These are phyloP conservation scores for Leccinum subgranulosum DNA, from an alignment of 768 basidiomycete species.

Conservation along the genomic window DNA sequence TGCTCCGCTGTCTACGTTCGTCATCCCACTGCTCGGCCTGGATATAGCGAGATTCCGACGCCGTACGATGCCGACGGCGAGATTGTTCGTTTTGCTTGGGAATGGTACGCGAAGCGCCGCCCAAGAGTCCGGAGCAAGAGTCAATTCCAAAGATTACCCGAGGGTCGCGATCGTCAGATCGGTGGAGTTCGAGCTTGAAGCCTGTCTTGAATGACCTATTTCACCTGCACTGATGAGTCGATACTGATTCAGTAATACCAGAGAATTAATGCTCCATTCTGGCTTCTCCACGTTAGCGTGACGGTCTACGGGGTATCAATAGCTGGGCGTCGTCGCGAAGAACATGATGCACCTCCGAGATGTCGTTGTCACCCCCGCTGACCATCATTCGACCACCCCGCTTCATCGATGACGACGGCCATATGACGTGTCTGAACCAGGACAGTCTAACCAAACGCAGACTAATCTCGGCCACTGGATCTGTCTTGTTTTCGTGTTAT, in stretches of 20 bases:
- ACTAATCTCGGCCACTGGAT: not conserved
- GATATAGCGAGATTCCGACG: conserved; percentile 92
- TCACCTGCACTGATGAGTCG: not conserved
- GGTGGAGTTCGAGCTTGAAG: conserved; percentile 15
- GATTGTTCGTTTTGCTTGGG: conserved; percentile 90
- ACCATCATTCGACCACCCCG: not conserved
- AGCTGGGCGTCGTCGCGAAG: not conserved
- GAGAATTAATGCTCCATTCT: not conserved
- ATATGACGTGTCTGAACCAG: too few relatives aligned
- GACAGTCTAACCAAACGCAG: not conserved
- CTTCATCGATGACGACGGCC: not conserved
- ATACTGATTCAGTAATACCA: not conserved
- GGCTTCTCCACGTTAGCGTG: not conserved
- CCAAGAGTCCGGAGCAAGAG: conserved; percentile 64
- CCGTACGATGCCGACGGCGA: conserved; percentile 97
- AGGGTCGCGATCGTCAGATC: conserved; percentile 48
- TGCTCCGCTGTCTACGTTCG: conserved; percentile 93
- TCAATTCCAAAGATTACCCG: conserved; percentile 61
- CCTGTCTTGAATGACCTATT: not conserved
- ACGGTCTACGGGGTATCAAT: not conserved
- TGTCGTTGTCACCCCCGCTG: not conserved
- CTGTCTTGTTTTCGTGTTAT: too few relatives aligned
- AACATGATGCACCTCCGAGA: not conserved
- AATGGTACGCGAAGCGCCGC: conserved; percentile 81
- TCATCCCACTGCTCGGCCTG: conserved; percentile 94